Evolutionary conservation across 257 asterid species (phyloP).

Genomic region (Coffea canephora): DNA sequence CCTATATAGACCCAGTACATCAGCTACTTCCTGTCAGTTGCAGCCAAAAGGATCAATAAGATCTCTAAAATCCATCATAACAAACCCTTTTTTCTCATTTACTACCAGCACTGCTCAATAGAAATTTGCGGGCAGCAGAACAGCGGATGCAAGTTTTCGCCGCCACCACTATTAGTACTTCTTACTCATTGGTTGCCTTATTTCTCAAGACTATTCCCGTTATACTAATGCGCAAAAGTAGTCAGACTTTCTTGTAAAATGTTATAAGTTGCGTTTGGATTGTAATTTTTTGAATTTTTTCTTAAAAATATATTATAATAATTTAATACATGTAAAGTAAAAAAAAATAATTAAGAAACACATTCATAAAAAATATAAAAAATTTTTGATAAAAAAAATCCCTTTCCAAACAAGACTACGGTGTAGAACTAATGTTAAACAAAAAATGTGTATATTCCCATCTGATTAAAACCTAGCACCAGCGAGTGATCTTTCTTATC

Average conservation of each 20-base stretch:
- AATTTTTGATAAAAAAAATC: too few species aligned
- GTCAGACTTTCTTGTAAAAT: too few species aligned
- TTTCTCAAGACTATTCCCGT: too few species aligned
- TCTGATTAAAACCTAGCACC: neutral
- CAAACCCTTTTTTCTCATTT: neutral
- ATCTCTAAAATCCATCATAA: slow-evolving; percentile 1
- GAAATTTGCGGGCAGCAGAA: neutral
- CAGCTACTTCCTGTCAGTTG: neutral
- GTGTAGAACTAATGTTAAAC: too few species aligned
- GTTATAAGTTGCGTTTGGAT: too few species aligned
- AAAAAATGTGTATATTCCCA: neutral
- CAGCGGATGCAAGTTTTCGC: neutral
- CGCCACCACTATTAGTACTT: neutral
- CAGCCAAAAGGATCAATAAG: neutral
- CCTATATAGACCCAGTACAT: neutral
- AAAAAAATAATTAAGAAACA: too few species aligned
- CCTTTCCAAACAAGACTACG: too few species aligned
- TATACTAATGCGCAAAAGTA: too few species aligned
- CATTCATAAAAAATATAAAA: too few species aligned
- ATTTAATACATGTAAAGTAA: too few species aligned
- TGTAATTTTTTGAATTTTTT: too few species aligned
- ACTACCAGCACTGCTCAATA: neutral
- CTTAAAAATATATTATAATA: too few species aligned
- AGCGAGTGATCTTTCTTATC: neutral
- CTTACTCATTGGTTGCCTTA: neutral